Evolutionary conservation across 306 rosid species (phyloP).

Genomic region (Trifolium repens): DNA sequence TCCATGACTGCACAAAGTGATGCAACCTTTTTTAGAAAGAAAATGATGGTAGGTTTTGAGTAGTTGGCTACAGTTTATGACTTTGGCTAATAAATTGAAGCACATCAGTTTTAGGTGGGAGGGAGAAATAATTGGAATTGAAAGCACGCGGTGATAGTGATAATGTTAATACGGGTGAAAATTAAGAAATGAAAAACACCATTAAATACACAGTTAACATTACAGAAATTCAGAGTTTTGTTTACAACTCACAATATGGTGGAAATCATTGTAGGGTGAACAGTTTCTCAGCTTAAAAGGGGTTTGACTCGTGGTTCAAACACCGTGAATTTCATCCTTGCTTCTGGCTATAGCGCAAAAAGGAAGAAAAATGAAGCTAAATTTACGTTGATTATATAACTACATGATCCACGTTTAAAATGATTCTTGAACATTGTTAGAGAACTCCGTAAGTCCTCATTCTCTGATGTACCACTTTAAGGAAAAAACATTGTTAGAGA

Average conservation of each 20-base stretch:
- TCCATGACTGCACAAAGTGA: background rate
- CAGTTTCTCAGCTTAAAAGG: background rate
- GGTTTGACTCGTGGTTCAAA: background rate
- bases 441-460: too few species aligned
- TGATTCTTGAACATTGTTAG: conserved; percentile 5
- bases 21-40: background rate
- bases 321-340: conserved; percentile 10
- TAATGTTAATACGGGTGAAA: background rate
- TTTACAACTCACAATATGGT: background rate
- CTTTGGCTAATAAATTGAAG: background rate
- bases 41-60: background rate
- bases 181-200: too few species aligned
- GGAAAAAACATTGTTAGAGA: too few species aligned
- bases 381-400: conserved; percentile 44
- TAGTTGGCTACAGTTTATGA: background rate
- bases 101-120: conserved; percentile 30
- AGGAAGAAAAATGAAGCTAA: conserved; percentile 27
- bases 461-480: too few species aligned
- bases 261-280: too few species aligned
- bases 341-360: conserved; percentile 17
- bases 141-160: conserved; percentile 2
- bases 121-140: conserved; percentile 41
- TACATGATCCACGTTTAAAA: conserved; percentile 32
- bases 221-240: background rate
- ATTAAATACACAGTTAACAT: too few species aligned